A percentile compares a stretch with the other conserved stretches of the same genome.
These are phyloP conservation scores for Wickerhamomyces xylosicus DNA, from an alignment of 805 yeast genomes.

Conservation along the genomic window DNA sequence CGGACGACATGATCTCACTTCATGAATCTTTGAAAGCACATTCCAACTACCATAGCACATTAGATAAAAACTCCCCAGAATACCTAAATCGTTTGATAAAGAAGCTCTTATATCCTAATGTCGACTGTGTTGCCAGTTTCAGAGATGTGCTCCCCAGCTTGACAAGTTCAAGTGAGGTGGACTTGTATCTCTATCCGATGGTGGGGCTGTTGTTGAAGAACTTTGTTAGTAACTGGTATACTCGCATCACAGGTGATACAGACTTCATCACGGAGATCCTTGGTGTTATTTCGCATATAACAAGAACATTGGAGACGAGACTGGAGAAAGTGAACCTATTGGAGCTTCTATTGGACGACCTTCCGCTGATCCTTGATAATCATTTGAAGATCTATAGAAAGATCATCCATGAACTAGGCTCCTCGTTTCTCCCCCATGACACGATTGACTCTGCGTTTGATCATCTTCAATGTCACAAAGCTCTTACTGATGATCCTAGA, in stretches of 20 bases:
- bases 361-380: slow-evolving; percentile 29
- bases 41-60: neutral
- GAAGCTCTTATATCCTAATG: slow-evolving; percentile 17
- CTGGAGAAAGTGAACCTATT: slow-evolving; percentile 23
- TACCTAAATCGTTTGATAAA: slow-evolving; percentile 18
- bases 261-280: slow-evolving; percentile 32
- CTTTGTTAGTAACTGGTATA: slow-evolving; percentile 39
- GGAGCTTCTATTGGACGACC: slow-evolving; percentile 31
- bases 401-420: slow-evolving; percentile 19
- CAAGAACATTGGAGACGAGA: slow-evolving; percentile 27
- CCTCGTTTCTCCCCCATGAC: slow-evolving; percentile 22
- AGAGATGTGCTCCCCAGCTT: slow-evolving; percentile 25
- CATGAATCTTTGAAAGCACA: neutral
- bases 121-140: slow-evolving; percentile 7
- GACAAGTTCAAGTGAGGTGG: slow-evolving; percentile 29
- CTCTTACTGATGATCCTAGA: slow-evolving; percentile 17
- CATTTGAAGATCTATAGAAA: slow-evolving; percentile 24
- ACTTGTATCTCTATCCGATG: slow-evolving; percentile 34
- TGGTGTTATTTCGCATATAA: slow-evolving; percentile 27
- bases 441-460: slow-evolving; percentile 25
- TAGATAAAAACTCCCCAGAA: slow-evolving; percentile 15
- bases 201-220: slow-evolving; percentile 34
- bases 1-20: slow-evolving; percentile 1
- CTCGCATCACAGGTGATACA: slow-evolving; percentile 27
- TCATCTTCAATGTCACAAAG: slow-evolving; percentile 24